phyloP scores from a whole-genome alignment of 1,139 yeast species.

The Kodamaea sp. region DNA sequence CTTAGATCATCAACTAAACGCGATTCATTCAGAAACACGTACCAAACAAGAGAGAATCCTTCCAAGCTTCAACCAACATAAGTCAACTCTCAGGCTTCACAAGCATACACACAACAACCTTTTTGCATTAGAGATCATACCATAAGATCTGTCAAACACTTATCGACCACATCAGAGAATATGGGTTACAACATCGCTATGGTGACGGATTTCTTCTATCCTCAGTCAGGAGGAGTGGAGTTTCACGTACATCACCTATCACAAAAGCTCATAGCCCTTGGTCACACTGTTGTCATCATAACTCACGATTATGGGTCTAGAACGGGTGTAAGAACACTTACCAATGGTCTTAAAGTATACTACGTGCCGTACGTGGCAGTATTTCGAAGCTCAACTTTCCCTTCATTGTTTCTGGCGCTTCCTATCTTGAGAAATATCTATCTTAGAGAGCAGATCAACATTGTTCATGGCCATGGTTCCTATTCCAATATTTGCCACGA shows the following conservation, averaged over 20 bases:
- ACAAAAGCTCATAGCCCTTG: constrained; percentile 76
- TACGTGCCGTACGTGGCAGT: constrained; percentile 82
- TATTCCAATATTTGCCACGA: constrained; percentile 86
- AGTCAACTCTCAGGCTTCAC: too few relatives aligned
- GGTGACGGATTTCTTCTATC: constrained; percentile 97
- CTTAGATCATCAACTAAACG: too few relatives aligned
- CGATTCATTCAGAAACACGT: too few relatives aligned
- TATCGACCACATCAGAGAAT: too few relatives aligned
- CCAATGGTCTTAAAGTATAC: constrained; percentile 92
- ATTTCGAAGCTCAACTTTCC: constrained; percentile 81
- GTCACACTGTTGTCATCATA: constrained; percentile 88
- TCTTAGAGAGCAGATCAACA: constrained; percentile 80
- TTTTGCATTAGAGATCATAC: too few relatives aligned
- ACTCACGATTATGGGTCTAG: constrained; percentile 89
- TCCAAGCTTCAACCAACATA: neutral
- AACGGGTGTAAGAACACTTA: constrained; percentile 74
- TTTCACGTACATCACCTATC: constrained; percentile 84
- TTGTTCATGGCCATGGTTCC: constrained; percentile 95
- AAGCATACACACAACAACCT: too few relatives aligned
- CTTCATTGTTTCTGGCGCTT: constrained; percentile 85
- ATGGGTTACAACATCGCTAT: constrained; percentile 55
- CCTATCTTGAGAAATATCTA: constrained; percentile 85
- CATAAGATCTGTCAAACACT: too few relatives aligned
- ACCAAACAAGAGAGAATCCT: too few relatives aligned
- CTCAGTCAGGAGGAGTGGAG: constrained; percentile 98